Base-by-base conservation (phyloP, 805 yeast genomes). In the Kregervanrija delftensis region DNA sequence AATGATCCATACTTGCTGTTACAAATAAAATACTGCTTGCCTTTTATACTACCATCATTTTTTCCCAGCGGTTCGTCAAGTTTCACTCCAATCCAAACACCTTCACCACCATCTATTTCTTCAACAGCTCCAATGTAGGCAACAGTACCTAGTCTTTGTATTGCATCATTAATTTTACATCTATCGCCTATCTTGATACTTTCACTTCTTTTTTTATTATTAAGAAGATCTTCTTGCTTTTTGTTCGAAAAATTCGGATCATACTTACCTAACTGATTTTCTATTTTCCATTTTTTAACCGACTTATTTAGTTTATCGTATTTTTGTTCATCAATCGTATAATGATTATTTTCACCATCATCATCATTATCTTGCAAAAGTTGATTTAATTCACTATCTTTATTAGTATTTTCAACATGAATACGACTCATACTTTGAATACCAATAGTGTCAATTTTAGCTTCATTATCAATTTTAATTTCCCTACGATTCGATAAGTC, bases 41-140 rank as follows among this genome's bases (percentile, higher is more conserved):
- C 89, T 33, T 79, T 76, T 35, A 88, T 66, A 15, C 77, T 64
- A 0, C 98, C 98, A 57, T 87, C 78, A 56, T 90, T 87, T 60
- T 84, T 87, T 5, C 98, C 98, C 8, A 76, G 74, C 0, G 97
- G 91, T 52, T 85, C 88, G 53, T 86, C 93, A 44, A 89, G 80
- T 53, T 82, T 86, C 3, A 91, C 75, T 0, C 97, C 98, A 30
- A 86, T 74, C 96, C 97, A 91, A 1, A 64, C 52, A 14, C 68
- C 74, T 2, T 69, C 73, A 32, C 33, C 13, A 22, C 52, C 50
- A 40, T 78, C 81, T 40, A 89, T 74, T 35, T 73, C 79, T 0
- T 77, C 69, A 1, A 91, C 77, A 35, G 63, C 64, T 2, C 98
- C 98, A 11, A 89, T 66, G 55, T 65, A 91, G 46, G 71, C 67